Percentiles rank a stretch among this genome's conserved stretches.
phyloP scores from a whole-genome alignment of 768 basidiomycete species.

The Naganishia vishniacii region DNA sequence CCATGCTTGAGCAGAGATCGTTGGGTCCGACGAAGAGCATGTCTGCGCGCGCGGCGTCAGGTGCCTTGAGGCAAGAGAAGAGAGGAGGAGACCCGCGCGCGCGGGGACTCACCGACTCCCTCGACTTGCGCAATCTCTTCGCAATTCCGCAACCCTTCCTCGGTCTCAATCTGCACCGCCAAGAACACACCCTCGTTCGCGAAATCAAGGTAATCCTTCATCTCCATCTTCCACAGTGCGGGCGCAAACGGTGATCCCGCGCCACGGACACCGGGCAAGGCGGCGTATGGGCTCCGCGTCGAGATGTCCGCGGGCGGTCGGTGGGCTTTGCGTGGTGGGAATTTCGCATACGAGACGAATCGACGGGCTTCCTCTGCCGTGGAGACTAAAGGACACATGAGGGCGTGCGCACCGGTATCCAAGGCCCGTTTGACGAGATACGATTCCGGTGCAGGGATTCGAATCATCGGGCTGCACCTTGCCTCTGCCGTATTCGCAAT shows the following conservation, averaged over 20 bases:
- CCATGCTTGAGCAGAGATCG: slow-evolving; percentile 37
- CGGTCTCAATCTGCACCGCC: slow-evolving; percentile 40
- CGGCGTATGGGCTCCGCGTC: slow-evolving; percentile 22
- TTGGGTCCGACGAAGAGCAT: slow-evolving; percentile 40
- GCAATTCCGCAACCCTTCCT: slow-evolving; percentile 37
- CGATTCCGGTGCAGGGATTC: slow-evolving; percentile 33
- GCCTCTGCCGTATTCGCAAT: slow-evolving; percentile 25
- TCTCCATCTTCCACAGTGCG: slow-evolving; percentile 30
- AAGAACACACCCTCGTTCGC: slow-evolving; percentile 33
- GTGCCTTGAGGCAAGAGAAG: not conserved
- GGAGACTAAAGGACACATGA: slow-evolving; percentile 31
- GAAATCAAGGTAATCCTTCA: slow-evolving; percentile 30
- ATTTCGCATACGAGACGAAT: slow-evolving; percentile 33
- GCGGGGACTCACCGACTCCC: slow-evolving; percentile 39
- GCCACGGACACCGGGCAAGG: slow-evolving; percentile 35
- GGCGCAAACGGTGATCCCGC: slow-evolving; percentile 35
- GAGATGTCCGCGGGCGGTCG: slow-evolving; percentile 18
- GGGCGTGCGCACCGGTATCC: slow-evolving; percentile 35
- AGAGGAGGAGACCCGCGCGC: too few species aligned
- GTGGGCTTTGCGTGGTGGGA: slow-evolving; percentile 27
- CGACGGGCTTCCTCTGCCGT: slow-evolving; percentile 31
- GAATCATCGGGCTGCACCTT: slow-evolving; percentile 35
- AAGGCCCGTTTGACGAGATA: slow-evolving; percentile 37
- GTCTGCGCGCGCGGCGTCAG: slow-evolving; percentile 22
- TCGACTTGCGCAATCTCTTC: slow-evolving; percentile 40